These are phyloP conservation scores for Ophiostoma montium DNA, from an alignment of 2,329 filamentous ascomycete genomes.

Conservation along the genomic window DNA sequence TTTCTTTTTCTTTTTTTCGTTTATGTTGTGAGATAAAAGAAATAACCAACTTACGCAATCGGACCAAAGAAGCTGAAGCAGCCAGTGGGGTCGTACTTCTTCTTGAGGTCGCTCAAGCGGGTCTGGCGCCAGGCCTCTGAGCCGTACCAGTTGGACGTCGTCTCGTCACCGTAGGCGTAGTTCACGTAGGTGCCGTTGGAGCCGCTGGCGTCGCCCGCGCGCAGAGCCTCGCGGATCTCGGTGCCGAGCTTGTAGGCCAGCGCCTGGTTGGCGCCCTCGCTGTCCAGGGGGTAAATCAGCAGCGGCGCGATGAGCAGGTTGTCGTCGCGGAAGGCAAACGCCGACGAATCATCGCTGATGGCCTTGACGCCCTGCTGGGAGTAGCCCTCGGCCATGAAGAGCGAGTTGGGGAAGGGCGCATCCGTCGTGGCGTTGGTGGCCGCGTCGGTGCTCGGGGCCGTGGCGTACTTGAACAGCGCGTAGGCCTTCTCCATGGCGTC, in stretches of 20 bases:
- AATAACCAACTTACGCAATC: conserved; percentile 12
- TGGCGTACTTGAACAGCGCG: conserved; percentile 20
- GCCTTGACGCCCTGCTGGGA: conserved; percentile 29
- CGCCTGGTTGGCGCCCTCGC: conserved; percentile 18
- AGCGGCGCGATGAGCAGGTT: conserved; percentile 28
- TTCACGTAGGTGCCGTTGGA: conserved; percentile 30
- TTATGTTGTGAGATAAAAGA: not conserved
- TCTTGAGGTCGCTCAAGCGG: conserved; percentile 30
- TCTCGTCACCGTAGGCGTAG: conserved; percentile 36
- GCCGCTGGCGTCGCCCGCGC: conserved; percentile 17
- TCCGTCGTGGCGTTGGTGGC: conserved; percentile 13
- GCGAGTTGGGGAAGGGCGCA: conserved; percentile 17
- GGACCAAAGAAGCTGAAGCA: conserved; percentile 32
- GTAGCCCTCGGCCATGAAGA: conserved; percentile 45
- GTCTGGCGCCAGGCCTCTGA: conserved; percentile 33
- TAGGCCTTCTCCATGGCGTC: conserved; percentile 19
- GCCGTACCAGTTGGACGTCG: conserved; percentile 29
- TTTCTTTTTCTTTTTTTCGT: not conserved
- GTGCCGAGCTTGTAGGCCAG: conserved; percentile 24
- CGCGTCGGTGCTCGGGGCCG: conserved; percentile 1
- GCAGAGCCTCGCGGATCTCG: conserved; percentile 23
- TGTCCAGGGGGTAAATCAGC: conserved; percentile 22
- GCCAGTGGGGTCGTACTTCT: conserved; percentile 31
- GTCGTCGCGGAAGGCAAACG: conserved; percentile 31
- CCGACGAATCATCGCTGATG: conserved; percentile 22